Conservation (phyloP, 2,329 filamentous ascomycete species). For the Cladophialophora bantiana region DNA sequence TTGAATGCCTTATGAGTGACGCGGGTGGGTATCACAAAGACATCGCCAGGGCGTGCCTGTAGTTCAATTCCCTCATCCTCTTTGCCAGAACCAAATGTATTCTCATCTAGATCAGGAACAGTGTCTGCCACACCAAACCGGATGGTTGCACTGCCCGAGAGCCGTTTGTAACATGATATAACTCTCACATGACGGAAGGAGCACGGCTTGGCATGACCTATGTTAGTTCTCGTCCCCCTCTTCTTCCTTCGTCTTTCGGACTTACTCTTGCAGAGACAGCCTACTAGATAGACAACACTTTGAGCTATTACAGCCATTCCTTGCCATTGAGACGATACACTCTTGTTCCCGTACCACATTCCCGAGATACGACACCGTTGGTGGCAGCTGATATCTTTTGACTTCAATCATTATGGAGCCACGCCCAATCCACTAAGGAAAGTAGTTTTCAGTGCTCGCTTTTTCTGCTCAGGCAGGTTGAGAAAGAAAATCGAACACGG, state of each 20-base stretch:
- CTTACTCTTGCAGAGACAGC: too few species aligned
- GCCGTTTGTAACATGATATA: too few species aligned
- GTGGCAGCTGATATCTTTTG: conserved; percentile 48
- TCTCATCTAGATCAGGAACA: conserved; percentile 48
- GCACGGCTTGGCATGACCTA: too few species aligned
- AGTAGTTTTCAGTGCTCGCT: not conserved
- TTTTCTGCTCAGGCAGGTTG: not conserved
- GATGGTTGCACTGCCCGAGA: conserved; percentile 61
- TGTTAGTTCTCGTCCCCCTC: too few species aligned
- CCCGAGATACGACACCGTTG: too few species aligned
- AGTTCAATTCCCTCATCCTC: conserved; percentile 61
- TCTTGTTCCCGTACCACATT: too few species aligned
- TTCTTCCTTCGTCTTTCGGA: too few species aligned
- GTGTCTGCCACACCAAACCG: conserved; percentile 64
- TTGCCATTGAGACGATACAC: too few species aligned
- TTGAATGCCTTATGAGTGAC: conserved; percentile 63
- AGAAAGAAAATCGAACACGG: not conserved
- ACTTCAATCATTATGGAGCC: conserved; percentile 55
- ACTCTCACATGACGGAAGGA: too few species aligned
- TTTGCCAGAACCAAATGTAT: conserved; percentile 49
- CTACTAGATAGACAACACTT: too few species aligned
- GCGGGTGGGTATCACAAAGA: conserved; percentile 65
- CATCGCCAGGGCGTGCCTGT: conserved; percentile 60
- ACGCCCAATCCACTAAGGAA: not conserved
- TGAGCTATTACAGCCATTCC: too few species aligned